Evolutionary conservation across 306 rosid genomes (phyloP).

Genomic region (Quercus robur): DNA sequence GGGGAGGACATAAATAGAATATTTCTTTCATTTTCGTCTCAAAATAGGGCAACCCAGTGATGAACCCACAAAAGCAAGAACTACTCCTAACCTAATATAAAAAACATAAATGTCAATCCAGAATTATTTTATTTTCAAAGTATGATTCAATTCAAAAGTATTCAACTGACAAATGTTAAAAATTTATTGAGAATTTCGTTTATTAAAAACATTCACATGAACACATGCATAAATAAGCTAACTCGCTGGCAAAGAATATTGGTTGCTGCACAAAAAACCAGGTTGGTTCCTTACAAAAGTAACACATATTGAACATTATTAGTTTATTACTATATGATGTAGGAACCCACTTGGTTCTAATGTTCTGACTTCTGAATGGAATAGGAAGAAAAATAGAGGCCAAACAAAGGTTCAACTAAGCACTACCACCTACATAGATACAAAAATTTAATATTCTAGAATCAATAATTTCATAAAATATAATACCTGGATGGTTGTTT

Average conservation of each 20-base stretch:
- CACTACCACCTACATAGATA: background rate
- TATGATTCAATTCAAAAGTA: background rate
- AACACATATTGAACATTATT: background rate
- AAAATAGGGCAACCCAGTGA: background rate
- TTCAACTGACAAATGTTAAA: background rate
- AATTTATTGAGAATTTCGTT: background rate
- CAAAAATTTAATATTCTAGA: background rate
- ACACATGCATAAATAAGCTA: background rate
- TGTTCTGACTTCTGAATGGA: background rate
- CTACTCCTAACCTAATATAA: background rate
- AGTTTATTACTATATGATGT: background rate
- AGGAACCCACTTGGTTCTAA: background rate
- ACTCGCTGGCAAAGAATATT: background rate
- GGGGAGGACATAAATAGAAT: too few relatives aligned
- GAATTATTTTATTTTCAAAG: background rate
- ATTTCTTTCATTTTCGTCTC: too few relatives aligned
- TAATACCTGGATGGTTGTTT: conserved; percentile 77
- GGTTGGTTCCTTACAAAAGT: background rate
- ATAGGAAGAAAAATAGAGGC: background rate
- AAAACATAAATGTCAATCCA: background rate
- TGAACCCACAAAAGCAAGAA: background rate
- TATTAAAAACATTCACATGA: background rate
- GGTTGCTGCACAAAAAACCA: background rate
- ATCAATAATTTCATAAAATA: background rate
- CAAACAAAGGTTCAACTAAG: background rate